Base-by-base conservation (phyloP, 257 asterid genomes). In the Solanum bukasovii region DNA sequence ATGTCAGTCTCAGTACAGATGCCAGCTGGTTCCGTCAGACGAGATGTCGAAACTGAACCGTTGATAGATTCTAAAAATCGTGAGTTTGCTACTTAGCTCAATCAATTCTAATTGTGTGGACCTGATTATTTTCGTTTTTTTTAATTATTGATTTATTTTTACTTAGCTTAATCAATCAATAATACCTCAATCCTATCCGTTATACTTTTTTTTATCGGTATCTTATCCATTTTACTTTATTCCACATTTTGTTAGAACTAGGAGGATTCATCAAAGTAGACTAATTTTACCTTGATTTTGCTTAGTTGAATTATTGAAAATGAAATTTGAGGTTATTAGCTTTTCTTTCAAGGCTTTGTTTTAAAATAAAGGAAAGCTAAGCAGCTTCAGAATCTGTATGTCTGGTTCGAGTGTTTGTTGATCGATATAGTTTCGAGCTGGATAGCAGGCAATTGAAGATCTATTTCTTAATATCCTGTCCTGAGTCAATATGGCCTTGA, bases 1-100 rank as follows among this genome's bases (percentile, higher is more conserved):
- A 96, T 96, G 99, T 93, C 99, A 38, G 90, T 89, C 75, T 65
- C 97, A 29, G 90, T 94, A 75, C 68, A 93, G 16, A 65, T 90
- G 23, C 92, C 90, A 49, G 38, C 93, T 37, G 35, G 94, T 72
- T 85, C 93, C 46, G 87, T 65, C 89, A 91, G 91, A 21, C 93
- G 92, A 13, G 95, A 94, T 84, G 34, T 89, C 44, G 93, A 92
- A n/a, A 88, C 95, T 59, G 98, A 95, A 42, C 93, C 94, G 33
- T 84, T 94, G 27, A 72, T 93, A 29, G 99, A 92, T 90, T 91
- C 98, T 52, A 91, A 96, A 91, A 88, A 90, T 88, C 92, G 99
- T 96, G 91, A 89, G 98, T 89, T 88, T n/a, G 72, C 72, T n/a
- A 65, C 72, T n/a, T 81, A 9, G 40, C 68, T 82, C 29, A 82